Conservation (phyloP, 176 grass and related monocot genomes). For the Ananas comosus region DNA sequence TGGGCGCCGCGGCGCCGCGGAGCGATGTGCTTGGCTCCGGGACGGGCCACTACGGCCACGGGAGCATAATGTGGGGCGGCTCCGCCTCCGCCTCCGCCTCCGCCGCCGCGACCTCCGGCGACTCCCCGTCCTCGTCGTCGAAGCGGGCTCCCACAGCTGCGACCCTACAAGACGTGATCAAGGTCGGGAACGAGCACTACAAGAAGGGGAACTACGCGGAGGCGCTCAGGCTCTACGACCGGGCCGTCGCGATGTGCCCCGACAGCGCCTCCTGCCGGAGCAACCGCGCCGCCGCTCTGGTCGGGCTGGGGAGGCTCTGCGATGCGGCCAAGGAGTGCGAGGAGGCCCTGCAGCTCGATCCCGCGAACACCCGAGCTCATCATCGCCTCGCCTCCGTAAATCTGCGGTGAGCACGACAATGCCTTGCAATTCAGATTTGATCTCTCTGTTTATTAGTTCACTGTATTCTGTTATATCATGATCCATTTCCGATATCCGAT, state of each 20-base stretch:
- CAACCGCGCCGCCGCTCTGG: constrained; percentile 69
- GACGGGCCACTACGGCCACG: constrained; percentile 84
- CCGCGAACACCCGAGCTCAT: constrained; percentile 51
- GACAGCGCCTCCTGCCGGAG: constrained; percentile 69
- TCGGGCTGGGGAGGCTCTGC: constrained; percentile 51
- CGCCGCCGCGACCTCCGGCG: constrained; percentile 11
- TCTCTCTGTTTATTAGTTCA: constrained; percentile 11
- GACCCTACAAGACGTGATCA: constrained; percentile 60
- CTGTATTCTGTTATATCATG: constrained; percentile 26
- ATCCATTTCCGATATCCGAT: constrained; percentile 7
- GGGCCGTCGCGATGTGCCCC: constrained; percentile 45
- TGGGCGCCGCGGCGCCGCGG: constrained; percentile 30
- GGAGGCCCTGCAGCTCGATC: constrained; percentile 69
- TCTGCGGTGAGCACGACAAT: constrained; percentile 53
- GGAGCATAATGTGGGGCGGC: constrained; percentile 71
- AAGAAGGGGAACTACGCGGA: constrained; percentile 57
- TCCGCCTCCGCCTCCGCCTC: constrained; percentile 7
- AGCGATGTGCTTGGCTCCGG: constrained; percentile 83
- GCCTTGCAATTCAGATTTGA: constrained; percentile 23
- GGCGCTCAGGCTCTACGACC: constrained; percentile 69
- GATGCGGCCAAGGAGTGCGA: constrained; percentile 70
- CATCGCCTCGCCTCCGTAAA: constrained; percentile 43
- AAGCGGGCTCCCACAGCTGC: constrained; percentile 5
- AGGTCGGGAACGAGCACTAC: constrained; percentile 68
- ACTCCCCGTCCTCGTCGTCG: constrained; percentile 7